phyloP scores from a whole-genome alignment of 495 filamentous ascomycete genomes.

The Coniosporium apollinis region DNA sequence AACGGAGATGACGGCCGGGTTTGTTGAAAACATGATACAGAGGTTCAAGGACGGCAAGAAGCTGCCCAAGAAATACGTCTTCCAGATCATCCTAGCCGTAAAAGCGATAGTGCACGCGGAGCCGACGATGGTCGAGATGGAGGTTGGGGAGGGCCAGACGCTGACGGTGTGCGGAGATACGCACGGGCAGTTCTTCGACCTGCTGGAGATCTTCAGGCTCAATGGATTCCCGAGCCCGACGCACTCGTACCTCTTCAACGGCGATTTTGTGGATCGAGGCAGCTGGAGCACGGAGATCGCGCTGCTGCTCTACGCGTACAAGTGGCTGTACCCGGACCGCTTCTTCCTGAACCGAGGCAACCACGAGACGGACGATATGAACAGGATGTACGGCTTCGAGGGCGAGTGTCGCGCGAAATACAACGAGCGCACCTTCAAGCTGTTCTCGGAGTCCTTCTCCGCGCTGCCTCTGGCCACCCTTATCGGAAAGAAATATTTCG shows the following conservation, averaged over 20 bases:
- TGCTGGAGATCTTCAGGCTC: slow-evolving; percentile 87
- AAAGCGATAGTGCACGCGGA: slow-evolving; percentile 80
- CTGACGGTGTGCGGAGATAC: slow-evolving; percentile 97
- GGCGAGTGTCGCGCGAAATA: slow-evolving; percentile 98
- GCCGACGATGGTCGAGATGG: slow-evolving; percentile 93
- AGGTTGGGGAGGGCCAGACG: slow-evolving; percentile 53
- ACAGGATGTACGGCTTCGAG: slow-evolving; percentile 95
- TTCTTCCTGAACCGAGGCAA: slow-evolving; percentile 98
- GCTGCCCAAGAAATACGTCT: slow-evolving; percentile 90
- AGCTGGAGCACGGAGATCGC: slow-evolving; percentile 97
- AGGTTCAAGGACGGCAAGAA: slow-evolving; percentile 93
- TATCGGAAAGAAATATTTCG: slow-evolving; percentile 80
- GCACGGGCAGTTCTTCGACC: slow-evolving; percentile 96
- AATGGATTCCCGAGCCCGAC: slow-evolving; percentile 72
- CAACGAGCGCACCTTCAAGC: slow-evolving; percentile 85
- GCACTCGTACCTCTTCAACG: slow-evolving; percentile 94
- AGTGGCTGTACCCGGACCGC: slow-evolving; percentile 72
- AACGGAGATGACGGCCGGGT: slow-evolving; percentile 78
- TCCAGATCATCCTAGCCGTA: slow-evolving; percentile 83
- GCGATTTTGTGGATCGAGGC: slow-evolving; percentile 94
- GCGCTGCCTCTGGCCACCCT: slow-evolving; percentile 84
- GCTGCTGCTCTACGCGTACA: slow-evolving; percentile 86
- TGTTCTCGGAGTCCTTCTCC: slow-evolving; percentile 97
- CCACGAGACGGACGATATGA: slow-evolving; percentile 99
- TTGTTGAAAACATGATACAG: slow-evolving; percentile 90